Evolutionary conservation across 2,329 filamentous ascomycete species (phyloP), one percentile per base, ranked within the genome.

Genomic region (Coleophoma cylindrospora): DNA sequence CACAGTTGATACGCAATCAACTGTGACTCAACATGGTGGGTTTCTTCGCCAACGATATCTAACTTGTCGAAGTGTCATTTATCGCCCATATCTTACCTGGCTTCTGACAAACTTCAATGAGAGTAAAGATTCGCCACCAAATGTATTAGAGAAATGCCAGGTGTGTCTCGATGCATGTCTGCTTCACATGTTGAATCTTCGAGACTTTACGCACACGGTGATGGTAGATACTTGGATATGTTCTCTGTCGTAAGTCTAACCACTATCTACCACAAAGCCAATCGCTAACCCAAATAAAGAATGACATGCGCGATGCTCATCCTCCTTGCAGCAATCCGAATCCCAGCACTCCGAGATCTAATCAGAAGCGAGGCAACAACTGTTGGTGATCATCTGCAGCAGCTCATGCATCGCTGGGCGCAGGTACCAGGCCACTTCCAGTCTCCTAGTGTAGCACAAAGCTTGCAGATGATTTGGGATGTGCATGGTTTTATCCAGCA

Each of bases 171-270:
- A 76, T 47, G 72, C 74, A 0, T 77, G 74, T 33, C 55, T 74
- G 13, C 53, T 77, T 37, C 75, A 79, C 47, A 74, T 76, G 0
- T 59, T 75, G 38, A 76, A 77, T 37, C 53, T 79, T 3, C 57
- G 71, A 19, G 70, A 71, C 0, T 77, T 75, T 49, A 65, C 71
- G 0, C 76, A 79, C 44, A 79, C 76, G 0, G 68, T 79, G 0
- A 59, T 79, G 34, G 69, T 79, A 1, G 76, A 79, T 54, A 76
- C 74, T 0, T 79, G 76, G 76, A 78, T 79, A 19, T 79, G 76
- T 43, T 75, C 74, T 0, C 56, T 79, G 0, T 77, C 74, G 74
- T 77, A 62, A 59, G 72, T 27, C 27, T 27, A 27, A 27, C 3
- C 67, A 1, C 3, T 3, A 12, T 1, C 1, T n/a, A 10, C 43